Base-by-base conservation (phyloP, 2,329 filamentous ascomycete genomes). In the Apiospora aurea region DNA sequence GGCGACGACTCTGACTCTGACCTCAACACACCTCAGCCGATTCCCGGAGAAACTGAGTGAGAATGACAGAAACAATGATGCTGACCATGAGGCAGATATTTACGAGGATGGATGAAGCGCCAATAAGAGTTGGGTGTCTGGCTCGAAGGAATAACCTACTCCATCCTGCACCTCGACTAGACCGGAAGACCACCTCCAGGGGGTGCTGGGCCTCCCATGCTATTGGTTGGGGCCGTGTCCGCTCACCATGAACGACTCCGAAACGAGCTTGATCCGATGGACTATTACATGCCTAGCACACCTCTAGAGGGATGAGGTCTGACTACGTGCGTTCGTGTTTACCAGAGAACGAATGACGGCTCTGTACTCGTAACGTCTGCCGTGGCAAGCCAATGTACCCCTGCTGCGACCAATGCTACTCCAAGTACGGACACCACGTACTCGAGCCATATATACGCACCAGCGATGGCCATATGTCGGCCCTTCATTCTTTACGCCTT, bases 161-260 rank as follows among this genome's bases (percentile, higher is more conserved):
- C 53, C 53, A 38, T 61, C 18, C 29, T 61, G 53, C 53, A 61
- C 29, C 29, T 61, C 29, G 53, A 61, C 53, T 38, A 61, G 26
- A n/a, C 16, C 53, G 53, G 53, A 38, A n/a, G 16, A 61, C 53
- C 14, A 38, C 16, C 53, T 61, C 29, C 29, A 21, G 29, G 53
- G 53, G 53, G 29, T 61, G 29, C 34, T 10, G 21, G 38, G 53
- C 8, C 53, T 38, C 53, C 16, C 6, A 18, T 16, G 29, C 53
- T 29, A 61, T 61, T 61, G 53, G 53, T 29, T 61, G 53, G 29
- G 4, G 10, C 7, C 34, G 29, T 16, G 53, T 61, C 53, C 53
- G 53, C 53, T 61, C 53, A 21, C 53, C 29, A 61, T 38, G 29
- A 38, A 21, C 26, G 26, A 61, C 29, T 34, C 29, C 29, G 2